Evolutionary conservation across 345 rosid species (phyloP), one percentile per base, ranked within the genome.

Genomic region (Pugionium cornutum): DNA sequence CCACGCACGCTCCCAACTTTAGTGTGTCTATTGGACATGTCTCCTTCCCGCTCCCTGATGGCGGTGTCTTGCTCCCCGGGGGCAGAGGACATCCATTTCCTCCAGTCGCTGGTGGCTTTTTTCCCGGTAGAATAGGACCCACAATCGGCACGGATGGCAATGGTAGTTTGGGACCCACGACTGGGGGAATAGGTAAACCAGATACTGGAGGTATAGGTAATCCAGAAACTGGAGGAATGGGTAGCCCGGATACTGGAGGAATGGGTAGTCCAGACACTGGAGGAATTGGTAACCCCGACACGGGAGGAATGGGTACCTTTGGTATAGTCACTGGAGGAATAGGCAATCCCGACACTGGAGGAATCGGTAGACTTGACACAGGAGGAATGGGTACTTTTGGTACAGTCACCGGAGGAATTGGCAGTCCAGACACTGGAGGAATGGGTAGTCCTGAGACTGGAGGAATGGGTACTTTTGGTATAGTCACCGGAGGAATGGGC

Each of bases 1-100:
- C 95, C 8, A 94, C 95, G 43, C 99, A 94, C 2, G 96, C 97
- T 11, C 97, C 99, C 36, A 94, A 71, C 56, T 94, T 90, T 35
- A 90, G 66, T 1, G 92, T 83, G 79, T 92, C 85, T 39, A 90
- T 80, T 0, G 96, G 97, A 84, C 98, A 92, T 3, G 84, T 85
- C 5, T 40, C 79, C 44, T 53, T 29, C n/a, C n/a, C n/a, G n/a
- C n/a, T n/a, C n/a, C n/a, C n/a, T n/a, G n/a, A n/a, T n/a, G n/a
- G n/a, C 7, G 53, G 79, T 42, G 34, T 40, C 3, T 44, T 4
- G 10, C 56, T 7, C 29, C 48, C 53, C 0, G 84, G 72, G 4
- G 82, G 67, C 2, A 81, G 66, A 2, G 82, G 79, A 68, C 87
- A 85, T 7, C 76, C 62, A 53, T 59, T 73, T 5, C 61, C 66